A percentile compares a stretch with the other conserved stretches of the same genome.
phyloP scores from a whole-genome alignment of 768 basidiomycete genomes.

The Kwoniella bestiolae region DNA sequence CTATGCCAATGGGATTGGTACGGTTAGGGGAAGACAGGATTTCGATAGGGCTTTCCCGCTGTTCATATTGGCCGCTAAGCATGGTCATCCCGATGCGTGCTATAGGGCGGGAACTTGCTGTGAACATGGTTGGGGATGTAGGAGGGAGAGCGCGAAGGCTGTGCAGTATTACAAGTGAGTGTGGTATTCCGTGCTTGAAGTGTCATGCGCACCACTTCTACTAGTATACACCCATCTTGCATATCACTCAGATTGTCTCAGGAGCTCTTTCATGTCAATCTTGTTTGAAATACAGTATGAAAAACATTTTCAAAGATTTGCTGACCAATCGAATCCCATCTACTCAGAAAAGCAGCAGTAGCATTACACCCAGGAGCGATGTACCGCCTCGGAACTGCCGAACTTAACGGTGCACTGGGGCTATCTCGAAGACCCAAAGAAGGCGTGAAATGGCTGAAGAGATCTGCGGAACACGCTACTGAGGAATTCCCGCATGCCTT shows the following conservation, averaged over 20 bases:
- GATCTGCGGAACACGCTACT: slow-evolving; percentile 83
- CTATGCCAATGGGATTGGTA: slow-evolving; percentile 97
- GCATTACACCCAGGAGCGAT: slow-evolving; percentile 90
- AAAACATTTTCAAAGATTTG: no score
- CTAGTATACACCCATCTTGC: no score
- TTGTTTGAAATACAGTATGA: no score
- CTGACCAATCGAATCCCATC: not conserved
- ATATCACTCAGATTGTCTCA: no score
- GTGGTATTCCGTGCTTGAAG: not conserved
- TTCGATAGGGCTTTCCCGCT: slow-evolving; percentile 96
- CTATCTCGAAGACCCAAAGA: slow-evolving; percentile 86
- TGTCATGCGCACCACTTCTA: no score
- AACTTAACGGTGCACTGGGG: slow-evolving; percentile 92
- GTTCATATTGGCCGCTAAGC: slow-evolving; percentile 94
- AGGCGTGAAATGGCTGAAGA: slow-evolving; percentile 98
- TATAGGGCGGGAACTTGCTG: slow-evolving; percentile 97
- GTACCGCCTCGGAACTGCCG: slow-evolving; percentile 94
- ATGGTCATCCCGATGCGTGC: slow-evolving; percentile 91
- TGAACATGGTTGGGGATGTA: slow-evolving; percentile 98
- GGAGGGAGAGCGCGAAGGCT: slow-evolving; percentile 88
- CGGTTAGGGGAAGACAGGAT: slow-evolving; percentile 84
- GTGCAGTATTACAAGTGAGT: slow-evolving; percentile 76
- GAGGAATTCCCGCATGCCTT: slow-evolving; percentile 95
- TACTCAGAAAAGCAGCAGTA: slow-evolving; percentile 77
- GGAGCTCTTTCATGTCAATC: no score